phyloP scores from a whole-genome alignment of 441 rosid species.

The Sinapis alba region DNA sequence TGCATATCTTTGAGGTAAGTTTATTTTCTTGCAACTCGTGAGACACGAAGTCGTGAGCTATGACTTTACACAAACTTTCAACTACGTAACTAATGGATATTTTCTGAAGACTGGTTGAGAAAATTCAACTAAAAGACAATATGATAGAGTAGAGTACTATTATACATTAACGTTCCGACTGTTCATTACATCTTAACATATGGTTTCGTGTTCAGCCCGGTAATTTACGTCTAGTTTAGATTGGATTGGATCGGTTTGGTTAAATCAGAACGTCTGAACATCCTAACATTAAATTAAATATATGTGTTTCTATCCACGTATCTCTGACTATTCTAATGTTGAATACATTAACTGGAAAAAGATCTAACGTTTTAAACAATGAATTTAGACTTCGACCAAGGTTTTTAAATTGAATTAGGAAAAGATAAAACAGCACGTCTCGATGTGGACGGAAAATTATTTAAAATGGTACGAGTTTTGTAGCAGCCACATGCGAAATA shows the following conservation, averaged over 20 bases:
- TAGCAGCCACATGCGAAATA: slow-evolving; percentile 1
- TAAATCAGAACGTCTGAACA: neutral
- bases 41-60: neutral
- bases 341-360: neutral
- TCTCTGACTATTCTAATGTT: neutral
- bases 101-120: neutral
- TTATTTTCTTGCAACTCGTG: slow-evolving; percentile 8
- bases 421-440: neutral
- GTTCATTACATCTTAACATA: neutral
- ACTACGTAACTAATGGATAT: neutral
- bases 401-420: neutral
- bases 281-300: neutral
- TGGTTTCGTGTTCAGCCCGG: neutral
- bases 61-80: neutral
- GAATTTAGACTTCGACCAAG: neutral
- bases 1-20: neutral
- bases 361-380: neutral
- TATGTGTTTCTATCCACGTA: neutral
- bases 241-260: neutral
- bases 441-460: neutral
- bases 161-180: neutral
- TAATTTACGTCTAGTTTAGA: neutral
- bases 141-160: neutral
- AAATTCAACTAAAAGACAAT: neutral
- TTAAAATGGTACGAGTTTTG: neutral